Percentiles rank a stretch among this genome's conserved stretches.
These are phyloP conservation scores for Naganishia antarctica DNA, from an alignment of 768 basidiomycete genomes.

Conservation along the genomic window DNA sequence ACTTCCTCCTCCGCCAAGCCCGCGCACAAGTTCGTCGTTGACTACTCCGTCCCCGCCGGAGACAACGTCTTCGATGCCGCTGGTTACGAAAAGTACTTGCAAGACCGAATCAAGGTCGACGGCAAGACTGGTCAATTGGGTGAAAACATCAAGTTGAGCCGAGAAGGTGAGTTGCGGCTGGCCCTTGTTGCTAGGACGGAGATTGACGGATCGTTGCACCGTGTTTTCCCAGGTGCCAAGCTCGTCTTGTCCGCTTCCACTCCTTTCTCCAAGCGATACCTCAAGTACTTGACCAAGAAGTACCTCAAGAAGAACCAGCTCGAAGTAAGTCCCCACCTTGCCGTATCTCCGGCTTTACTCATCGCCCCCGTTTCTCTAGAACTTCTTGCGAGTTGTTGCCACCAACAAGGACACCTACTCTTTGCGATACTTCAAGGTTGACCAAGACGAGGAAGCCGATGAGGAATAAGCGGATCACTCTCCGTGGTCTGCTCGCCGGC, in stretches of 20 bases:
- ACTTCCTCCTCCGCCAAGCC: conserved; percentile 42
- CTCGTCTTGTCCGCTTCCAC: conserved; percentile 79
- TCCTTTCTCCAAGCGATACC: conserved; percentile 92
- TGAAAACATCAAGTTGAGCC: conserved; percentile 77
- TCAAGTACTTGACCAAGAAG: conserved; percentile 96
- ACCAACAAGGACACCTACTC: conserved; percentile 89
- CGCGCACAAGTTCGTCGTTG: conserved; percentile 49
- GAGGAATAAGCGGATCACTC: conserved; percentile 44
- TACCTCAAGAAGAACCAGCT: conserved; percentile 87
- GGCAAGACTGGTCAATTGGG: conserved; percentile 50
- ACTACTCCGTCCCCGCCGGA: conserved; percentile 47
- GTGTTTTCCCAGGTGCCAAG: conserved; percentile 55
- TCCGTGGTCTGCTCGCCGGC: neutral
- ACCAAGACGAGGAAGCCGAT: conserved; percentile 50
- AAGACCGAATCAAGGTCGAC: conserved; percentile 50
- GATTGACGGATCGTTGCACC: neutral
- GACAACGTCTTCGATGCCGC: conserved; percentile 56
- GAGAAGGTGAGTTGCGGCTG: conserved; percentile 64
- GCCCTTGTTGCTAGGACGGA: no score
- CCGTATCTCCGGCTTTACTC: neutral
- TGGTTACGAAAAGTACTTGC: conserved; percentile 67
- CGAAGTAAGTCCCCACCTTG: neutral
- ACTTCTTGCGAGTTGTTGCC: conserved; percentile 97
- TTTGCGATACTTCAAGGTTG: conserved; percentile 70
- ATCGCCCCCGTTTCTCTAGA: conserved; percentile 57